Conservation (phyloP, 441 rosid species). For the Pelargonium cotyledonis region DNA sequence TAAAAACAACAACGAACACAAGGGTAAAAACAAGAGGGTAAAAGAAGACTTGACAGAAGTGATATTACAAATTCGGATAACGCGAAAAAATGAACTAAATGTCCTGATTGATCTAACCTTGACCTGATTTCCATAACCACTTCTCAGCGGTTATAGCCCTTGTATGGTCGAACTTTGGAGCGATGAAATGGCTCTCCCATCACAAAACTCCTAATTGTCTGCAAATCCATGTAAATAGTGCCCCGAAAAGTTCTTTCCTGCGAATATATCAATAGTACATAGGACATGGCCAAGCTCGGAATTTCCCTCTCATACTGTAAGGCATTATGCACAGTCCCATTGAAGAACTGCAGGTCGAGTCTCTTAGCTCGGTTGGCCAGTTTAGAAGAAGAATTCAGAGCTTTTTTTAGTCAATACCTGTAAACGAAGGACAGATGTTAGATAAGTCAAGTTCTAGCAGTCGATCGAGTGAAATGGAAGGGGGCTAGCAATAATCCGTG, state of each 20-base stretch:
- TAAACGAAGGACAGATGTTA: not conserved
- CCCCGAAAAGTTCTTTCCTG: conserved; percentile 8
- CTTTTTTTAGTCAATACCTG: conserved; percentile 4
- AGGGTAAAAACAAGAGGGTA: not conserved
- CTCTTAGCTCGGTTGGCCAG: conserved; percentile 9
- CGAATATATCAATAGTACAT: not conserved
- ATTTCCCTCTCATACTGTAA: conserved; percentile 3
- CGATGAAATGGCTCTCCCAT: not conserved
- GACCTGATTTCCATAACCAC: conserved; percentile 1
- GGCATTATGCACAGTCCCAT: not conserved
- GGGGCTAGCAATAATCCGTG: not conserved
- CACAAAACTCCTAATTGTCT: not conserved
- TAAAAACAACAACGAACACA: not conserved
- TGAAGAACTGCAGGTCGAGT: not conserved
- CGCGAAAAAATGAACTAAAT: not conserved
- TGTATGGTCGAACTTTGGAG: not conserved
- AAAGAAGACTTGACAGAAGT: not conserved
- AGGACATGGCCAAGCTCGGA: conserved; percentile 1
- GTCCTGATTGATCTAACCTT: conserved; percentile 5
- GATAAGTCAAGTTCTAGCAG: not conserved
- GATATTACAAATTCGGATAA: not conserved
- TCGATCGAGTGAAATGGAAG: too few relatives aligned
- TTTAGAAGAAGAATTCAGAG: conserved; percentile 8
- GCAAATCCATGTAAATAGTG: not conserved
- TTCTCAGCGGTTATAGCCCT: not conserved